Base-by-base conservation (phyloP, 2,329 filamentous ascomycete genomes). In the Didymella glomerata region DNA sequence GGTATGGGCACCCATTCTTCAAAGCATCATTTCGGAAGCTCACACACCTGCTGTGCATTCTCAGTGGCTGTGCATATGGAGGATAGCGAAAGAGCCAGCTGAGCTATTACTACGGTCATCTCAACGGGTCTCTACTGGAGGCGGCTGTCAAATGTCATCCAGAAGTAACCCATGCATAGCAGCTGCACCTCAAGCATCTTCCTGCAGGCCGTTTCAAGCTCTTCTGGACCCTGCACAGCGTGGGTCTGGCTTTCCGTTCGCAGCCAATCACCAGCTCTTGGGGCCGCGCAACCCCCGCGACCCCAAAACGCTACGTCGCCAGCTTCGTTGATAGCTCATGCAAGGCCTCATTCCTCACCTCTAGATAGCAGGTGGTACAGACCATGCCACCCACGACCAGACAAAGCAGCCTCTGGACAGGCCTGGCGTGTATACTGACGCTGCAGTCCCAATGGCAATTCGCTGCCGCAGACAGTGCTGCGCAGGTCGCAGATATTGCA, bases 401-500 rank as follows among this genome's bases (percentile, higher is more conserved):
- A 61, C 62, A 68, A 53, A 55, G 63, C 54, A 52, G 54, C 56
- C 62, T 67, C 25, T 62, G 66, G 61, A 62, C 58, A 48, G 62
- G 68, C 41, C 48, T 74, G 25, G 47, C 68, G 16, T 66, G 70
- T 42, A 48, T 70, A 20, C 56, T 72, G 10, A 48, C 68, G 9
- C 51, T 69, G 28, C 69, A 71, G 66, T 69, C 68, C 57, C 62
- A 71, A 22, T 45, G 69, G 38, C 60, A 48, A 6, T 16, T 20
- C 8, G 67, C 63, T 8, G 60, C 60, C 34, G 74, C 75, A 60
- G 73, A 76, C 65, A 70, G 72, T 55, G 59, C 59, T 40, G 73
- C 75, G 61, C 74, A 76, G 66, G 71, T 72, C 60, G 70, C 72
- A 20, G 74, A 76, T 27, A 74, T 78, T 13, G 72, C 77, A 44